Conservation (phyloP, 2,329 filamentous ascomycete species). For the Aspergillus terreus region DNA sequence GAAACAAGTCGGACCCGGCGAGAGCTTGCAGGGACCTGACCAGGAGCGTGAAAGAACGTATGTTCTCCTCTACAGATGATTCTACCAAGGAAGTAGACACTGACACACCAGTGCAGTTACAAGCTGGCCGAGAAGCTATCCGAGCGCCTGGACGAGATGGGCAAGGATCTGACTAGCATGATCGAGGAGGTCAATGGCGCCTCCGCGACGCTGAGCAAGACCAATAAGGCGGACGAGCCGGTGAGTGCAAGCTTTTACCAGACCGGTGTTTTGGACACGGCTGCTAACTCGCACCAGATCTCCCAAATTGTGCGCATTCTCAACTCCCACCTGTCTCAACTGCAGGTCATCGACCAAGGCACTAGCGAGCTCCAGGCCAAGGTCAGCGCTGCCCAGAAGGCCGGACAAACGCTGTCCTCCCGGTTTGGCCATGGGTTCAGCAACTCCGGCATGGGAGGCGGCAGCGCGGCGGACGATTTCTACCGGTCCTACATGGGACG, state of each 20-base stretch:
- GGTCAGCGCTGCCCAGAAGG: slow-evolving; percentile 76
- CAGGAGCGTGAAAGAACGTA: slow-evolving; percentile 92
- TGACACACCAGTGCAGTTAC: slow-evolving; percentile 50
- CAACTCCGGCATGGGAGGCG: slow-evolving; percentile 38
- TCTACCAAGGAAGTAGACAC: not conserved
- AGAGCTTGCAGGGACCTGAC: slow-evolving; percentile 80
- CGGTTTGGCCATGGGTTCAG: slow-evolving; percentile 35
- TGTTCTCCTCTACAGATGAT: slow-evolving; percentile 24
- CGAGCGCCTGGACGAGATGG: slow-evolving; percentile 88
- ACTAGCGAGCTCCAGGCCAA: slow-evolving; percentile 77
- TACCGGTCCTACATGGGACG: slow-evolving; percentile 82
- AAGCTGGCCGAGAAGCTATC: slow-evolving; percentile 92
- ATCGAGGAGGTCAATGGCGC: slow-evolving; percentile 97
- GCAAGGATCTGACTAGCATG: slow-evolving; percentile 88
- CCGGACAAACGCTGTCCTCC: slow-evolving; percentile 56
- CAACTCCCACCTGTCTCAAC: slow-evolving; percentile 84
- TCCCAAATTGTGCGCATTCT: slow-evolving; percentile 94
- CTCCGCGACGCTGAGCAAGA: slow-evolving; percentile 84
- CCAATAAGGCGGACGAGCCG: slow-evolving; percentile 80
- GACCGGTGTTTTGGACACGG: not conserved
- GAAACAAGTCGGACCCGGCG: slow-evolving; percentile 70
- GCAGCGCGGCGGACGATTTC: slow-evolving; percentile 70
- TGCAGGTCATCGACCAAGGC: slow-evolving; percentile 90
- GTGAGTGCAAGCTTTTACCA: slow-evolving; percentile 52
- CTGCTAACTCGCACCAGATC: slow-evolving; percentile 53